phyloP scores from a whole-genome alignment of 2,329 filamentous ascomycete genomes.

The Arthrinium phaeospermum region DNA sequence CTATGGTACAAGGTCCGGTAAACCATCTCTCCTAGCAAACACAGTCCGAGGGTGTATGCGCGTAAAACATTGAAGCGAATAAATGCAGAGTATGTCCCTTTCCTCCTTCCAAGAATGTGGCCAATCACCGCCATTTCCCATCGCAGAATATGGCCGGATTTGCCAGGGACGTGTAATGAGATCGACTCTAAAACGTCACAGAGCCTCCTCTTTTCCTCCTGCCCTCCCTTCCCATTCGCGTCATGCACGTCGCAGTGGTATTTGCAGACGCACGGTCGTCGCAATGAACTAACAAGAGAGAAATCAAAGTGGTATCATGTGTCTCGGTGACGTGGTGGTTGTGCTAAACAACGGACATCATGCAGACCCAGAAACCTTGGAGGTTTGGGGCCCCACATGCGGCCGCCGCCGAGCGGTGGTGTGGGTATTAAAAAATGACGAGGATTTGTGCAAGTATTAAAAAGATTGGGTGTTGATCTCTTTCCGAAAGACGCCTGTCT shows the following conservation, averaged over 20 bases:
- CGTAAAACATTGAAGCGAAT: not conserved
- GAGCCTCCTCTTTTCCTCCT: not conserved
- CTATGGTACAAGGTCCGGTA: not conserved
- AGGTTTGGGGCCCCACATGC: not conserved
- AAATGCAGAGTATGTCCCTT: not conserved
- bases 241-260: not conserved
- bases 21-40: not conserved
- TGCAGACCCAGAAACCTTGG: constrained; percentile 8
- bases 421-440: constrained; percentile 14
- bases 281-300: not conserved
- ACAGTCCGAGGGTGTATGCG: not conserved
- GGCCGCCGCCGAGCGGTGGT: constrained; percentile 4
- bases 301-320: constrained; percentile 15
- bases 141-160: not conserved
- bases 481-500: constrained; percentile 3
- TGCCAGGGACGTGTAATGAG: not conserved
- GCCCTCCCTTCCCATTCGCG: not conserved
- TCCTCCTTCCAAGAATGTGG: not conserved
- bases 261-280: not conserved
- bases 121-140: not conserved
- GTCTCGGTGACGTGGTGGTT: constrained; percentile 12
- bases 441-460: constrained; percentile 10
- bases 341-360: not conserved
- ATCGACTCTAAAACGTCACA: not conserved
- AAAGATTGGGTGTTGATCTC: constrained; percentile 2